phyloP scores from a whole-genome alignment of 2,329 filamentous ascomycete species.

The Rutstroemia sydowiana region DNA sequence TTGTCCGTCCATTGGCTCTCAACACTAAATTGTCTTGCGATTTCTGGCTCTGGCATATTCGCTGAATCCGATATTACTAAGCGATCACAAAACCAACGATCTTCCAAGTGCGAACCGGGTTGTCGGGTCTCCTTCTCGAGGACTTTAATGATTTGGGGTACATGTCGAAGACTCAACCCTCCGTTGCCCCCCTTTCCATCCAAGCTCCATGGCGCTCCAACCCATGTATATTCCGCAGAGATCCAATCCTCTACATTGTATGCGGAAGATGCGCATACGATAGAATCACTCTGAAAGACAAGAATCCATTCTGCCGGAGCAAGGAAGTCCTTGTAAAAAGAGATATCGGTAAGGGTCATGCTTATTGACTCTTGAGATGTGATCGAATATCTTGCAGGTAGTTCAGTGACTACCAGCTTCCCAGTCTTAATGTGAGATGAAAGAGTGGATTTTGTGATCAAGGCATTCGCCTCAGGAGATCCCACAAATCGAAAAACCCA shows the following conservation, averaged over 20 bases:
- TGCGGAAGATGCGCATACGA: conserved; percentile 46
- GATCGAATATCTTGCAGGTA: conserved; percentile 42
- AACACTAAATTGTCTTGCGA: conserved; percentile 38
- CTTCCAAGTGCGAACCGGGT: conserved; percentile 41
- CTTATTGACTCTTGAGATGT: conserved; percentile 39
- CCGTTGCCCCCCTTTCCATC: conserved; percentile 26
- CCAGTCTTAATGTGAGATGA: conserved; percentile 31
- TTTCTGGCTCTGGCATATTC: conserved; percentile 22
- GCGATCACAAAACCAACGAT: conserved; percentile 44
- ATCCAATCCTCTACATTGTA: conserved; percentile 42
- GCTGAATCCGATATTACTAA: conserved; percentile 29
- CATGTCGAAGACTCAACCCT: conserved; percentile 23
- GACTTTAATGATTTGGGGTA: conserved; percentile 18
- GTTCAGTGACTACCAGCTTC: conserved; percentile 31
- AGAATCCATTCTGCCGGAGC: conserved; percentile 46
- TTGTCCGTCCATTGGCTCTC: conserved; percentile 37
- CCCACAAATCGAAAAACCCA: conserved; percentile 52
- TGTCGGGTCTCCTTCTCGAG: conserved; percentile 33
- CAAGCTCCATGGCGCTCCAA: conserved; percentile 27
- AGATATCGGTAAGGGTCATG: conserved; percentile 41
- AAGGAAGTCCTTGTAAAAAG: conserved; percentile 46
- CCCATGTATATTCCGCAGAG: conserved; percentile 42
- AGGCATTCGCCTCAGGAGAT: conserved; percentile 37
- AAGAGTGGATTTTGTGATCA: conserved; percentile 35
- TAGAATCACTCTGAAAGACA: conserved; percentile 47